phyloP scores from a whole-genome alignment of 192 early-diverging fungal genomes.

The Dimargaris verticillata region DNA sequence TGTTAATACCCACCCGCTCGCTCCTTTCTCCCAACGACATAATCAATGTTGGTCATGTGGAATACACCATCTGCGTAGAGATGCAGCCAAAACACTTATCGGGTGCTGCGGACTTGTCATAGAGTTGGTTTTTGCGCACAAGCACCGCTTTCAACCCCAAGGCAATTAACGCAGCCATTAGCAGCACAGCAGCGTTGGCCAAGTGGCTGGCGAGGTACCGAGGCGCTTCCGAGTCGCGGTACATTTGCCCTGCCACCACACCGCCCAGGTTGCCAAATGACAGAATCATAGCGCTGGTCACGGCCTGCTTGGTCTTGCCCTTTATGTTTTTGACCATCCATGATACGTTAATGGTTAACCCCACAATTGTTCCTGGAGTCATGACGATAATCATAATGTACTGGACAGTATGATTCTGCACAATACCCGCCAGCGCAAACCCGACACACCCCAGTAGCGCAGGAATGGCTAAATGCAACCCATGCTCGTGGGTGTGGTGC shows the following conservation, averaged over 20 bases:
- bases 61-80: too few species aligned
- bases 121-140: too few species aligned
- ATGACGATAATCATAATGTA: conserved; percentile 20
- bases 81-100: too few species aligned
- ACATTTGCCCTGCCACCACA: conserved; percentile 3
- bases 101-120: too few species aligned
- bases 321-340: conserved; percentile 46
- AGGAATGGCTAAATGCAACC: conserved; percentile 19
- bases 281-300: conserved; percentile 23
- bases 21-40: too few species aligned
- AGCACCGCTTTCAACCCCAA: not conserved
- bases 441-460: conserved; percentile 18
- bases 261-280: conserved; percentile 6
- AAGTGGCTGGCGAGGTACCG: conserved; percentile 6
- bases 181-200: not conserved
- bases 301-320: conserved; percentile 40
- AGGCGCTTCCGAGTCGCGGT: conserved; percentile 5
- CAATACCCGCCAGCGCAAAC: conserved; percentile 28
- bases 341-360: conserved; percentile 24
- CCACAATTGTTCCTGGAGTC: conserved; percentile 24
- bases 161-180: not conserved
- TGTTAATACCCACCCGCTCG: too few species aligned
- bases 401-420: conserved; percentile 17
- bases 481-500: conserved; percentile 31
- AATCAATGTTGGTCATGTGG: too few species aligned